A percentile compares a stretch with the other conserved stretches of the same genome.
Conservation (phyloP, 2,329 filamentous ascomycete genomes). For the Arachnopeziza araneosa region DNA sequence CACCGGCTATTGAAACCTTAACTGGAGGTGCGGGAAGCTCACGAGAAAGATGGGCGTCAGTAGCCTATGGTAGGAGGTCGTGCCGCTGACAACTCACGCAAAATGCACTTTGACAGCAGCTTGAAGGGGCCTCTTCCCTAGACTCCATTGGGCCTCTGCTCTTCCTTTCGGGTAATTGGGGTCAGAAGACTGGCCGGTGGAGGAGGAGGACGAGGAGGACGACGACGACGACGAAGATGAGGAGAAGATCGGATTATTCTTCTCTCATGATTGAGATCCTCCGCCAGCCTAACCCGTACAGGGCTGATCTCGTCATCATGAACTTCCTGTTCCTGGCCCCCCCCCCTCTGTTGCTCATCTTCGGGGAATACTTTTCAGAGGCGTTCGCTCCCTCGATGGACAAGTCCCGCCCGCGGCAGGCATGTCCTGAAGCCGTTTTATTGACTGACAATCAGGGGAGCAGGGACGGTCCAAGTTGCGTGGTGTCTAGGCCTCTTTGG, state of each 20-base stretch:
- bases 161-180: too few species aligned
- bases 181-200: too few species aligned
- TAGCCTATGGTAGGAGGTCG: background rate
- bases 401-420: background rate
- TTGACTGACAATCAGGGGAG: constrained; percentile 19
- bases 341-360: background rate
- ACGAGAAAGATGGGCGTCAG: background rate
- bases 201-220: too few species aligned
- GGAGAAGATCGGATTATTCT: too few species aligned
- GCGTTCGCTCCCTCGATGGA: background rate
- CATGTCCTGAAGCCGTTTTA: constrained; percentile 9
- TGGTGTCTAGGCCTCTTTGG: constrained; percentile 12
- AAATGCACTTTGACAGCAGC: background rate
- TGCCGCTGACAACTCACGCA: background rate
- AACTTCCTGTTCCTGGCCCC: background rate
- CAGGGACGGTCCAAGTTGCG: background rate
- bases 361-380: background rate
- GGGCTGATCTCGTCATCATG: background rate
- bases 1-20: background rate
- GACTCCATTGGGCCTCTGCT: too few species aligned
- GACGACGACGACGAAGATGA: too few species aligned
- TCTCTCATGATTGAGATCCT: too few species aligned
- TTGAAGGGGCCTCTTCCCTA: too few species aligned
- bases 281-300: background rate
- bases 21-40: background rate